Conservation (phyloP, 306 rosid genomes). For the Acmispon strigosus region DNA sequence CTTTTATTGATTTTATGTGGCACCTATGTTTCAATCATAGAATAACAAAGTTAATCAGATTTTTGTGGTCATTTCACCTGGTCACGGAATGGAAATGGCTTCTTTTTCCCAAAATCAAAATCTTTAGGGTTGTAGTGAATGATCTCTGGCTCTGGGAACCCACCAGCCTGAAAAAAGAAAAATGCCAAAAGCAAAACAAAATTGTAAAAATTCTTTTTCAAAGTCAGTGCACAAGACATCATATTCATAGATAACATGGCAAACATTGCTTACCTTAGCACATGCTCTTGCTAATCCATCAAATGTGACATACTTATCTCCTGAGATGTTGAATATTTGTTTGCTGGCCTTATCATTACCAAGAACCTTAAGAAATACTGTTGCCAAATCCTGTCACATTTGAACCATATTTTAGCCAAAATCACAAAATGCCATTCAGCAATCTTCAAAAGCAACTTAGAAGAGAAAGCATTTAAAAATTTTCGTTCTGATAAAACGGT, state of each 20-base stretch:
- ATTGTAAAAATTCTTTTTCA: neutral
- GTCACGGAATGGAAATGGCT: slow-evolving; percentile 92
- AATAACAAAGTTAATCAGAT: neutral
- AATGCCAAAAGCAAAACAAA: neutral
- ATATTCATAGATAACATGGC: too few species aligned
- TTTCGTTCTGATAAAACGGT: neutral
- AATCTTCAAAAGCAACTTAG: neutral
- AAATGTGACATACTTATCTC: slow-evolving; percentile 85
- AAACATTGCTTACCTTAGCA: slow-evolving; percentile 58
- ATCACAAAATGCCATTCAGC: neutral
- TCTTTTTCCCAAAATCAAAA: slow-evolving; percentile 90
- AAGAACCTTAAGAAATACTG: slow-evolving; percentile 70
- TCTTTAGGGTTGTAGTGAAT: slow-evolving; percentile 89
- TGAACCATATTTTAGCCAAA: slow-evolving; percentile 18
- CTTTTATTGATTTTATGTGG: neutral
- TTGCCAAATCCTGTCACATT: slow-evolving; percentile 76
- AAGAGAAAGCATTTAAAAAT: neutral
- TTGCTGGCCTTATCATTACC: slow-evolving; percentile 83
- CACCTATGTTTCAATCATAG: neutral
- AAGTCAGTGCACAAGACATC: neutral
- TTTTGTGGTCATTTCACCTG: slow-evolving; percentile 43
- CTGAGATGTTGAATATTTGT: slow-evolving; percentile 91
- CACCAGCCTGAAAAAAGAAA: slow-evolving; percentile 60
- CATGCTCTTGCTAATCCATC: slow-evolving; percentile 95
- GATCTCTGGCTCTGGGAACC: slow-evolving; percentile 94